Evolutionary conservation across 108 stramenopile genomes (phyloP).

Genomic region (Parietichytrium sp.): DNA sequence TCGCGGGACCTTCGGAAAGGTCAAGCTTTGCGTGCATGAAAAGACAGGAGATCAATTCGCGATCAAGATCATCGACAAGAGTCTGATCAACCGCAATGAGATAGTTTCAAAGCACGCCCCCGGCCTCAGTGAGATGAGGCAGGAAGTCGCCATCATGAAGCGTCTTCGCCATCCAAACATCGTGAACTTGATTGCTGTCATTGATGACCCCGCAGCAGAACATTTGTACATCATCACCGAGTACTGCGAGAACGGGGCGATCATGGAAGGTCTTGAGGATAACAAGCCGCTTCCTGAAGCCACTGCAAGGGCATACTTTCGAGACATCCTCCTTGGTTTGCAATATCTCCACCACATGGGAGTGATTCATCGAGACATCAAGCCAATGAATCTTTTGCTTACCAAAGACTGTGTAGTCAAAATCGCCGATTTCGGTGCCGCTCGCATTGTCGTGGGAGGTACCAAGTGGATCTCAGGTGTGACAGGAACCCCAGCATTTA

Average conservation of each 20-base stretch:
- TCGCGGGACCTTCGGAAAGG: conserved; percentile 36
- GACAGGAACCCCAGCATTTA: conserved; percentile 65
- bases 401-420: conserved; percentile 34
- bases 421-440: conserved; percentile 49
- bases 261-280: conserved; percentile 57
- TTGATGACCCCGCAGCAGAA: conserved; percentile 56
- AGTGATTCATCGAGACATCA: conserved; percentile 64
- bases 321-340: conserved; percentile 50
- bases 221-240: conserved; percentile 61
- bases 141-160: conserved; percentile 66
- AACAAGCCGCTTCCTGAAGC: conserved; percentile 22
- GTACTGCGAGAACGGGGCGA: conserved; percentile 57
- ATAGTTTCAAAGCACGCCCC: conserved; percentile 37
- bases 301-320: neutral
- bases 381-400: conserved; percentile 62
- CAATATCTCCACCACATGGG: conserved; percentile 56
- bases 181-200: conserved; percentile 59
- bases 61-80: conserved; percentile 65
- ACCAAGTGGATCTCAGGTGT: conserved; percentile 1
- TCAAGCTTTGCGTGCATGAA: conserved; percentile 15
- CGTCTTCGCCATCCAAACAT: conserved; percentile 60
- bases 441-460: conserved; percentile 19
- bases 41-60: conserved; percentile 38
- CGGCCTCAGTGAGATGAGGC: conserved; percentile 58
- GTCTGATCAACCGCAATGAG: conserved; percentile 38